A percentile compares a stretch with the other conserved stretches of the same genome.
Conservation (phyloP, 2,329 filamentous ascomycete species). For the Elsinoe necatrix region DNA sequence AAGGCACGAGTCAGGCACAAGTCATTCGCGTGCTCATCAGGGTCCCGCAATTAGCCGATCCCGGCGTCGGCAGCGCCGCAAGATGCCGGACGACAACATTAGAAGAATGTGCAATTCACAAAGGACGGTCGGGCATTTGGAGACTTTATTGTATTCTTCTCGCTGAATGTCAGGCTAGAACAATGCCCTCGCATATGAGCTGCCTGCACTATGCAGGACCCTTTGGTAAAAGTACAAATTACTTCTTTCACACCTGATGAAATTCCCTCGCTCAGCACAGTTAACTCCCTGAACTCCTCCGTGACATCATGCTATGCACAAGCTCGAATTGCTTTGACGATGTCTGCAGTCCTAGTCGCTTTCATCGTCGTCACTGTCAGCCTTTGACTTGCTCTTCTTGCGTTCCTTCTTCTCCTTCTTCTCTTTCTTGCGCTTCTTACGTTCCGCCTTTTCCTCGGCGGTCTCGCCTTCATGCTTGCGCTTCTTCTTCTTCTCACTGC, state of each 20-base stretch:
- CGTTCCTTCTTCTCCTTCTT: slow-evolving; percentile 75
- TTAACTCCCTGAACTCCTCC: slow-evolving; percentile 5
- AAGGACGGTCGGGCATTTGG: background rate
- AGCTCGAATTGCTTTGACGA: background rate
- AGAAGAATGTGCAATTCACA: background rate
- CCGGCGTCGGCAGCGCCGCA: background rate
- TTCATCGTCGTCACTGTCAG: slow-evolving; percentile 30
- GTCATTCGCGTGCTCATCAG: slow-evolving; percentile 10
- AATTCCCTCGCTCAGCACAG: background rate
- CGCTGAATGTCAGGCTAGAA: background rate
- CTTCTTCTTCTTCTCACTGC: slow-evolving; percentile 38
- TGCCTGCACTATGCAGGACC: background rate
- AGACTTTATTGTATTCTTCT: slow-evolving; percentile 5
- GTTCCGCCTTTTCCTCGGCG: slow-evolving; percentile 40
- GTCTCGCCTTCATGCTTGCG: slow-evolving; percentile 40
- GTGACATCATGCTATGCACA: slow-evolving; percentile 10
- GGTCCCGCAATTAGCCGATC: slow-evolving; percentile 8
- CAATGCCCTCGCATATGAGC: background rate
- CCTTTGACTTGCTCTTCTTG: slow-evolving; percentile 50
- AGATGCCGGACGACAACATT: background rate
- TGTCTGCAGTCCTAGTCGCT: slow-evolving; percentile 27
- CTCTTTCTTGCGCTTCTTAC: slow-evolving; percentile 64
- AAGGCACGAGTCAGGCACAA: slow-evolving; percentile 9
- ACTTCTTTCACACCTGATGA: background rate
- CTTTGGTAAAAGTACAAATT: slow-evolving; percentile 10